Percentiles rank a stretch among this genome's conserved stretches.
phyloP scores from a whole-genome alignment of 441 rosid species.

The Brassica hybrid region DNA sequence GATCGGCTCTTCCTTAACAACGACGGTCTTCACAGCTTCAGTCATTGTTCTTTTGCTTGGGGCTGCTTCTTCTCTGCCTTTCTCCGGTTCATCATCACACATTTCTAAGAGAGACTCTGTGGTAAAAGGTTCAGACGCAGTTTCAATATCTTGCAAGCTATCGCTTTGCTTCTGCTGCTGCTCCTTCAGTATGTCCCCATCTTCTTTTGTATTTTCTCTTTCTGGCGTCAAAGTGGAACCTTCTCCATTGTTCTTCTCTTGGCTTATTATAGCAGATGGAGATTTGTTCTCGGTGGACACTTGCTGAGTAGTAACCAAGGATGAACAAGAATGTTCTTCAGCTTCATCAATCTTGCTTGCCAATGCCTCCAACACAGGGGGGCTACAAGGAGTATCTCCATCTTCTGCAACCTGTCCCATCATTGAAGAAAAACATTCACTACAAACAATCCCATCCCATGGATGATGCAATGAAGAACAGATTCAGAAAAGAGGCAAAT shows the following conservation, averaged over 20 bases:
- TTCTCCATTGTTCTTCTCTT: conserved; percentile 18
- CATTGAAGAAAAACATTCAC: neutral
- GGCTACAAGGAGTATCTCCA: conserved; percentile 36
- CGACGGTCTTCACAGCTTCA: conserved; percentile 37
- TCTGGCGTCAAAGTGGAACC: conserved; percentile 44
- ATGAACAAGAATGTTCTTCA: conserved; percentile 46
- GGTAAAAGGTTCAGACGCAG: conserved; percentile 47
- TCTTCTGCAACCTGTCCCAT: conserved; percentile 47
- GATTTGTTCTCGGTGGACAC: conserved; percentile 23
- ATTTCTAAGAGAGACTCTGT: conserved; percentile 47
- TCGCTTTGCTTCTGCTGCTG: conserved; percentile 27
- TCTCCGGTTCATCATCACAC: conserved; percentile 45
- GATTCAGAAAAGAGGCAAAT: neutral
- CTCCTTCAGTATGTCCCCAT: conserved; percentile 41
- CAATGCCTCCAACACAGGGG: conserved; percentile 33
- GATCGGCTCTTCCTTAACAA: conserved; percentile 35
- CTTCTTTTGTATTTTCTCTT: conserved; percentile 40
- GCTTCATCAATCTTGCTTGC: conserved; percentile 38
- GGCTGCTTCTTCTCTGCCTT: conserved; percentile 31
- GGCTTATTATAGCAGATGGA: conserved; percentile 40
- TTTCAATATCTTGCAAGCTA: conserved; percentile 32
- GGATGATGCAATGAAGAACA: neutral
- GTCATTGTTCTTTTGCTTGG: conserved; percentile 37
- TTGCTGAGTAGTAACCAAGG: conserved; percentile 43
- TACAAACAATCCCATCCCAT: neutral